phyloP scores from a whole-genome alignment of 2,329 filamentous ascomycete species.

The Microcyclospora tardicrescens region DNA sequence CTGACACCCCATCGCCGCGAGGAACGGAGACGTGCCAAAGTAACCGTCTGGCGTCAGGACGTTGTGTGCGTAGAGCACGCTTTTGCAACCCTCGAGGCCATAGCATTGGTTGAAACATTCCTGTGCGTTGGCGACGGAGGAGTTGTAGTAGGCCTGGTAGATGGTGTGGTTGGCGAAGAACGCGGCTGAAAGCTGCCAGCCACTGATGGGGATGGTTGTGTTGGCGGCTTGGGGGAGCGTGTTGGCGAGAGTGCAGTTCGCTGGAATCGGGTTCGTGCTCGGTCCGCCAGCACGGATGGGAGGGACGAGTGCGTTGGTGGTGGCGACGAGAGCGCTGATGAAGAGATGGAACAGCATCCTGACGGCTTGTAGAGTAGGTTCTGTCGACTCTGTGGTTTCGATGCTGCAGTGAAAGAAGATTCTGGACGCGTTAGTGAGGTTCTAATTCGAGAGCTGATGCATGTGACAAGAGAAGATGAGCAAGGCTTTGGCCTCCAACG shows the following conservation, averaged over 20 bases:
- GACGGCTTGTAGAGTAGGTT: too few relatives aligned
- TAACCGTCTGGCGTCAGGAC: conserved; percentile 24
- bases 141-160: conserved; percentile 23
- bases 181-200: conserved; percentile 17
- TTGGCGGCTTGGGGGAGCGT: conserved; percentile 13
- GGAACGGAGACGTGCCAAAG: conserved; percentile 21
- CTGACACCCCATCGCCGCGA: conserved; percentile 23
- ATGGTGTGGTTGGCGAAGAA: conserved; percentile 17
- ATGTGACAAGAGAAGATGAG: too few relatives aligned
- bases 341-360: too few relatives aligned
- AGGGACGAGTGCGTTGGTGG: too few relatives aligned
- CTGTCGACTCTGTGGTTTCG: too few relatives aligned
- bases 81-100: conserved; percentile 25
- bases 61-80: conserved; percentile 26
- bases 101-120: conserved; percentile 30
- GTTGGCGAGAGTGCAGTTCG: conserved; percentile 24
- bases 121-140: conserved; percentile 9
- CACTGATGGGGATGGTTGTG: conserved; percentile 6
- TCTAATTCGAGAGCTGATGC: too few relatives aligned
- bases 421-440: too few relatives aligned
- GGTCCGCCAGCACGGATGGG: conserved; percentile 24
- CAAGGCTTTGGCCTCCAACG: too few relatives aligned
- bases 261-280: conserved; percentile 20
- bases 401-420: too few relatives aligned
- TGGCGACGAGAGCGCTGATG: too few relatives aligned